A percentile compares a stretch with the other conserved stretches of the same genome.
phyloP scores from a whole-genome alignment of 2,329 filamentous ascomycete genomes.

The Colletotrichum liaoningense region DNA sequence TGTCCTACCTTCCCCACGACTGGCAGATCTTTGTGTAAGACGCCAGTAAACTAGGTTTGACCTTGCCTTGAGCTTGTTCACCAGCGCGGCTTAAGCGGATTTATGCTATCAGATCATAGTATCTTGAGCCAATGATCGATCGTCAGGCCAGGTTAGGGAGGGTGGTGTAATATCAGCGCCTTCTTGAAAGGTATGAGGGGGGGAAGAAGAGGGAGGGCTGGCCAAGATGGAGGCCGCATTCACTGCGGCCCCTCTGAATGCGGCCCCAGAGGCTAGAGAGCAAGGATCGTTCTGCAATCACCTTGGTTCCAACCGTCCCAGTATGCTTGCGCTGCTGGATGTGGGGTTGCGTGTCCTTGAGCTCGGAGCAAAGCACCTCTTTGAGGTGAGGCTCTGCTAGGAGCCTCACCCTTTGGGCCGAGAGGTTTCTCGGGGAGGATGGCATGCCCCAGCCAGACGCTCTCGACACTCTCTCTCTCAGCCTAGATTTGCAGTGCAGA shows the following conservation, averaged over 20 bases:
- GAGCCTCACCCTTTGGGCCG: not conserved
- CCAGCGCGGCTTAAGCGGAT: not conserved
- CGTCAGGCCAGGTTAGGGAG: not conserved
- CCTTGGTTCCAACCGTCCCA: not conserved
- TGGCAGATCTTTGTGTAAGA: not conserved
- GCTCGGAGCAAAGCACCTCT: not conserved
- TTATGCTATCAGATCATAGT: constrained; percentile 15
- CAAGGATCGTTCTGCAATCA: not conserved
- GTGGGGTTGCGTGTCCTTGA: not conserved
- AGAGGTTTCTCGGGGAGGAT: not conserved
- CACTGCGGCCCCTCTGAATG: not conserved
- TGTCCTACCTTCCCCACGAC: not conserved
- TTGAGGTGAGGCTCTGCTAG: not conserved
- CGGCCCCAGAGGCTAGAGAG: not conserved
- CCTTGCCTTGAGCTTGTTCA: not conserved
- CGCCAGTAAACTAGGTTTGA: not conserved
- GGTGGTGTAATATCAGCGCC: not conserved
- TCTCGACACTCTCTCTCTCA: not conserved
- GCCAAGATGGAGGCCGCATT: not conserved
- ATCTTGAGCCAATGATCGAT: constrained; percentile 12
- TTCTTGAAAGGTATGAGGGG: not conserved
- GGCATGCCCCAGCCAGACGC: not conserved
- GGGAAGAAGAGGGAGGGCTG: not conserved
- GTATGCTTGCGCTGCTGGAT: not conserved
- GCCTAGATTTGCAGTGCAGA: not conserved